A percentile compares a stretch with the other conserved stretches of the same genome.
phyloP scores from a whole-genome alignment of 768 basidiomycete species.

The Gyrodon lividus region DNA sequence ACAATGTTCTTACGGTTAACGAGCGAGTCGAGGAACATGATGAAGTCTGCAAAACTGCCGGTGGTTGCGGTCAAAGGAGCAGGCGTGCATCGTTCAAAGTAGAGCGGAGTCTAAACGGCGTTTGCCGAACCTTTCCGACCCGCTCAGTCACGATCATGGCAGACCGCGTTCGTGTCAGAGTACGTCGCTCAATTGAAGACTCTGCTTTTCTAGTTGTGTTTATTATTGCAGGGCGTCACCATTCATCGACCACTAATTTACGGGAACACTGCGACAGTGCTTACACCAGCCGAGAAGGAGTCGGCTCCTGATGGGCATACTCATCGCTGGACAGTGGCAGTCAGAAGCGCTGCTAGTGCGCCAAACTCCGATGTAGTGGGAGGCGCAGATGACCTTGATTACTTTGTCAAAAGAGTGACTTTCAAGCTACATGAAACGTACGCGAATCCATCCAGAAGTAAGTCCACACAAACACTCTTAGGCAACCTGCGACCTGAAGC shows the following conservation, averaged over 20 bases:
- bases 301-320: constrained; percentile 71
- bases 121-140: constrained; percentile 41
- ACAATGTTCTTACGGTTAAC: constrained; percentile 55
- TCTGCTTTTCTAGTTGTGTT: constrained; percentile 3
- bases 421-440: constrained; percentile 99
- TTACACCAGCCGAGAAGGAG: constrained; percentile 72
- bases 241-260: constrained; percentile 93
- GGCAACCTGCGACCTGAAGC: neutral
- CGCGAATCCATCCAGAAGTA: constrained; percentile 85
- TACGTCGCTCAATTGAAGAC: constrained; percentile 40
- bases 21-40: constrained; percentile 57
- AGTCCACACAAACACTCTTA: constrained; percentile 21
- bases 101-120: constrained; percentile 35
- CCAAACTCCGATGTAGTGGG: constrained; percentile 77
- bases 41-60: constrained; percentile 1
- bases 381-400: constrained; percentile 84
- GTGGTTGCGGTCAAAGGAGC: constrained; percentile 26
- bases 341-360: constrained; percentile 81
- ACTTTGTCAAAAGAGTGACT: constrained; percentile 93
- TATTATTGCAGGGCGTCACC: constrained; percentile 64
- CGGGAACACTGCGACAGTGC: constrained; percentile 85
- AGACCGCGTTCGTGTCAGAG: constrained; percentile 79
- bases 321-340: constrained; percentile 94
- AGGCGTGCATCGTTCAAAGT: constrained; percentile 3
- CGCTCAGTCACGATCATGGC: constrained; percentile 45